A percentile compares a stretch with the other conserved stretches of the same genome.
phyloP scores from a whole-genome alignment of 139 green algal species.

The Axilococcus clingmanii region DNA sequence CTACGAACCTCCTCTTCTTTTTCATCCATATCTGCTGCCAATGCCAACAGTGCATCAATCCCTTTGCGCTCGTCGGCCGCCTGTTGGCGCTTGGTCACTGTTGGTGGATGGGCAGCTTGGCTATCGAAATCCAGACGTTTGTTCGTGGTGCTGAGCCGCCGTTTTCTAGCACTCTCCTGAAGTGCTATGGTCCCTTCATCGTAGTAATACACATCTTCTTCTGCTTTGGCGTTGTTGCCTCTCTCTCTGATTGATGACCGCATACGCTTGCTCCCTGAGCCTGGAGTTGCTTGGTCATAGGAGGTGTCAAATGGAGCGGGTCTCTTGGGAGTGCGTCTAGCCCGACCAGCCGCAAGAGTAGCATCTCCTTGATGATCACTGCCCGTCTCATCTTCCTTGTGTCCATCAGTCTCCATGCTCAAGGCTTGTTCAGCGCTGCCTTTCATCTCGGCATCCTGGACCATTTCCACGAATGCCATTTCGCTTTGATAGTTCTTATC shows the following conservation, averaged over 20 bases:
- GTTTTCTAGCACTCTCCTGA: neutral
- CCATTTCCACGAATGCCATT: slow-evolving; percentile 32
- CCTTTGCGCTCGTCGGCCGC: slow-evolving; percentile 37
- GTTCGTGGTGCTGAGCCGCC: slow-evolving; percentile 10
- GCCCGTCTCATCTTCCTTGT: neutral
- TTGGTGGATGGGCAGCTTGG: neutral
- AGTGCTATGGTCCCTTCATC: slow-evolving; percentile 7
- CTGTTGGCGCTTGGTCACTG: neutral
- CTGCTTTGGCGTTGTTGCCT: slow-evolving; percentile 5
- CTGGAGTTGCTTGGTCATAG: no score
- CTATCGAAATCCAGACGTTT: neutral
- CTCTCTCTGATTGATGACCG: no score
- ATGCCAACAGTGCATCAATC: slow-evolving; percentile 54
- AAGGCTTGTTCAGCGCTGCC: neutral
- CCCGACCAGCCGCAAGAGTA: slow-evolving; percentile 1
- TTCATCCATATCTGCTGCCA: slow-evolving; percentile 33
- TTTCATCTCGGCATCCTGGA: slow-evolving; percentile 10
- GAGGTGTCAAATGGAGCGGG: no score
- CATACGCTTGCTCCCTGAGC: neutral
- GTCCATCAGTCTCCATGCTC: neutral
- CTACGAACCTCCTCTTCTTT: neutral
- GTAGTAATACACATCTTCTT: slow-evolving; percentile 22
- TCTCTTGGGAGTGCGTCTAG: slow-evolving; percentile 10
- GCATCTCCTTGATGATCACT: neutral
- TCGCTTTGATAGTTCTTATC: slow-evolving; percentile 17